Percentiles rank a stretch among this genome's conserved stretches.
phyloP scores from a whole-genome alignment of 805 yeast genomes.

The Yarrowia sp. region DNA sequence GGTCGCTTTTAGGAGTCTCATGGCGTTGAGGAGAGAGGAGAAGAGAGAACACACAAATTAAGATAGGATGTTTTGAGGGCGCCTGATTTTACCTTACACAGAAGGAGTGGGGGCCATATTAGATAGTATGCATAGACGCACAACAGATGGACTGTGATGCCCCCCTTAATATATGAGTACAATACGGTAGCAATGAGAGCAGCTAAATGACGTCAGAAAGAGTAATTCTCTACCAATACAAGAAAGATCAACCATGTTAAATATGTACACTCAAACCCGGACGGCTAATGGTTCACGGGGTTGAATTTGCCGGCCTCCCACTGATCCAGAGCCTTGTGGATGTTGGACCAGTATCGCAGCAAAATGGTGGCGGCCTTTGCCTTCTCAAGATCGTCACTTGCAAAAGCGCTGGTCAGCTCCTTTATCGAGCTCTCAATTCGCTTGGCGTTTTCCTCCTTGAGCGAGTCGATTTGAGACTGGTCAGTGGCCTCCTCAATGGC shows the following conservation, averaged over 20 bases:
- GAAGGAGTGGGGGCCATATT: not conserved
- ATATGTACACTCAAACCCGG: conserved; percentile 8
- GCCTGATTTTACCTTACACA: conserved; percentile 5
- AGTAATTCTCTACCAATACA: too few species aligned
- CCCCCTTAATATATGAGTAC: too few species aligned
- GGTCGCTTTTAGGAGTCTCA: conserved; percentile 10
- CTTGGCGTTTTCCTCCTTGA: conserved; percentile 63
- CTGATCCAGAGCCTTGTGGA: conserved; percentile 47
- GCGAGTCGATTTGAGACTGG: conserved; percentile 62
- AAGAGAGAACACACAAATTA: conserved; percentile 8
- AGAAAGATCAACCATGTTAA: not conserved
- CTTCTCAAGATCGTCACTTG: conserved; percentile 57
- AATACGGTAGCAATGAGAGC: too few species aligned
- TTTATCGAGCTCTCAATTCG: conserved; percentile 60
- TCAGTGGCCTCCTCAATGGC: conserved; percentile 68
- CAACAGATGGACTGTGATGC: conserved; percentile 4
- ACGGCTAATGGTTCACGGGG: conserved; percentile 29
- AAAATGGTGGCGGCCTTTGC: conserved; percentile 73
- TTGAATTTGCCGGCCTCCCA: conserved; percentile 37
- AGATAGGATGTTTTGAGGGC: conserved; percentile 16
- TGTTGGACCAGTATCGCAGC: conserved; percentile 84
- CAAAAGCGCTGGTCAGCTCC: conserved; percentile 58
- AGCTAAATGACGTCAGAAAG: too few species aligned
- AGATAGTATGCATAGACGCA: not conserved
- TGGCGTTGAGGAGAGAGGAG: conserved; percentile 32